These are phyloP conservation scores for Russula abietina DNA, from an alignment of 768 basidiomycete genomes.

Conservation along the genomic window DNA sequence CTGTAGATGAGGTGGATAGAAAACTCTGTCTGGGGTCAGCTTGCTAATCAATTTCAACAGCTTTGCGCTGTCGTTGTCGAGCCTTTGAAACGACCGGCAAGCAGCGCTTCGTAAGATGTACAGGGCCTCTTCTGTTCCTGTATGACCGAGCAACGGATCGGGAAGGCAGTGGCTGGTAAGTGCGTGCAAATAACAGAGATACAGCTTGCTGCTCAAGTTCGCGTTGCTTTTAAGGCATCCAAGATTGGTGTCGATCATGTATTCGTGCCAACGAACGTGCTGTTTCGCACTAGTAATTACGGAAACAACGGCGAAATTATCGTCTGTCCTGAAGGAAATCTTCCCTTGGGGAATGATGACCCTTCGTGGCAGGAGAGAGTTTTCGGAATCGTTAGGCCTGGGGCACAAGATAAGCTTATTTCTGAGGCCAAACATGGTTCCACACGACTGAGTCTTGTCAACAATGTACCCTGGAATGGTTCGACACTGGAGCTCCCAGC, in stretches of 20 bases:
- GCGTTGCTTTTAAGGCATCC: conserved; percentile 30
- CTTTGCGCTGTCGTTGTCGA: conserved; percentile 16
- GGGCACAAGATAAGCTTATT: conserved; percentile 28
- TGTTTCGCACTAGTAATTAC: background rate
- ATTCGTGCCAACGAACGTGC: conserved; percentile 29
- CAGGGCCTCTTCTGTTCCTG: conserved; percentile 43
- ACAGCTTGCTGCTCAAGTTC: conserved; percentile 32
- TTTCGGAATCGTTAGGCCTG: background rate
- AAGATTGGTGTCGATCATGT: conserved; percentile 31
- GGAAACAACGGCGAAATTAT: conserved; percentile 2
- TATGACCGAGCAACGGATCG: conserved; percentile 41
- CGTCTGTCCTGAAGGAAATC: background rate
- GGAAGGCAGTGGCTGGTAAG: conserved; percentile 38
- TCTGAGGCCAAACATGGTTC: conserved; percentile 41
- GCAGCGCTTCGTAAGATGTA: conserved; percentile 35
- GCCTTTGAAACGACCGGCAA: conserved; percentile 37
- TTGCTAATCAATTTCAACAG: conserved; percentile 1
- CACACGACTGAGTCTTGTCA: conserved; percentile 37
- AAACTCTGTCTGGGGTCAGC: conserved; percentile 8
- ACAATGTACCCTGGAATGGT: conserved; percentile 41
- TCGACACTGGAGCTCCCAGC: conserved; percentile 33
- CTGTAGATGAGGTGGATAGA: conserved; percentile 4
- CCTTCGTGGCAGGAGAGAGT: background rate
- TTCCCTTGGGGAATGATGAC: conserved; percentile 14
- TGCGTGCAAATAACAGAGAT: conserved; percentile 41